Evolutionary conservation across 768 basidiomycete genomes (phyloP).

Genomic region (Mycena polygramma): DNA sequence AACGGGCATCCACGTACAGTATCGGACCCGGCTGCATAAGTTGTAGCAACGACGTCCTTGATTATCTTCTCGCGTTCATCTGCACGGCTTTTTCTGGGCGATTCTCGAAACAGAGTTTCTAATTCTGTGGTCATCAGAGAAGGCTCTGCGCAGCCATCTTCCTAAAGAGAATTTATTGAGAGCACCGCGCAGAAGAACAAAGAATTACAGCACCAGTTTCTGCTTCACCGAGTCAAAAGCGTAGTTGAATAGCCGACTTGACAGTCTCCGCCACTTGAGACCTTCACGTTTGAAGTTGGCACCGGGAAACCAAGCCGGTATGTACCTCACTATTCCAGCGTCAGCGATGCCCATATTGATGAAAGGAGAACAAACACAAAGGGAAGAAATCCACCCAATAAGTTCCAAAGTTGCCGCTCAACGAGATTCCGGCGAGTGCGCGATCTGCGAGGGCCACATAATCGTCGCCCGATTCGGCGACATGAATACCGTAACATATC

Average conservation of each 20-base stretch:
- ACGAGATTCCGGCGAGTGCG: slow-evolving; percentile 40
- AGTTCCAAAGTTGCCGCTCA: slow-evolving; percentile 38
- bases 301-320: slow-evolving; percentile 65
- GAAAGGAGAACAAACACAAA: slow-evolving; percentile 4
- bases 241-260: slow-evolving; percentile 51
- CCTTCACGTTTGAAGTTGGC: slow-evolving; percentile 59
- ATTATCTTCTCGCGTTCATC: slow-evolving; percentile 37
- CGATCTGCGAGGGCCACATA: slow-evolving; percentile 43
- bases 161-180: slow-evolving; percentile 3
- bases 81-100: slow-evolving; percentile 30
- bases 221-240: slow-evolving; percentile 50
- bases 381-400: slow-evolving; percentile 41
- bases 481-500: slow-evolving; percentile 40
- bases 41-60: slow-evolving; percentile 44
- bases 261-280: slow-evolving; percentile 48
- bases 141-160: slow-evolving; percentile 36
- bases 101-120: slow-evolving; percentile 31
- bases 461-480: slow-evolving; percentile 41
- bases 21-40: slow-evolving; percentile 56
- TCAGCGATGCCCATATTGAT: neutral
- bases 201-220: slow-evolving; percentile 42
- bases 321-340: slow-evolving; percentile 49
- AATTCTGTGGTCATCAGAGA: slow-evolving; percentile 38
- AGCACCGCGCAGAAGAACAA: neutral
- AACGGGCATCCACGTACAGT: slow-evolving; percentile 47